phyloP scores from a whole-genome alignment of 129 eudicot genomes.

The Erigeron canadensis region DNA sequence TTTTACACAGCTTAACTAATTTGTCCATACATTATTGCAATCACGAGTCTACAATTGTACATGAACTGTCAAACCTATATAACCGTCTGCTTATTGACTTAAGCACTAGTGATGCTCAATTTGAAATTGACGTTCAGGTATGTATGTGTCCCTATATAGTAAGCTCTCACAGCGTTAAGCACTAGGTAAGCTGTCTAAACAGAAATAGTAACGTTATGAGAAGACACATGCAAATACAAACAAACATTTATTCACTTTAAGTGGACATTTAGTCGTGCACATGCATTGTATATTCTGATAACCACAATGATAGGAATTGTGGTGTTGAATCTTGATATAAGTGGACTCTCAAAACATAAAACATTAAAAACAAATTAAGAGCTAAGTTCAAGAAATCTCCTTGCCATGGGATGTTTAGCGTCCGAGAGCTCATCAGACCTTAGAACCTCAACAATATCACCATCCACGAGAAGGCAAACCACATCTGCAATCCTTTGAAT shows the following conservation, averaged over 20 bases:
- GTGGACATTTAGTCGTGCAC: background rate
- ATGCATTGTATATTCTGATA: slow-evolving; percentile 1
- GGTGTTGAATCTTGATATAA: background rate
- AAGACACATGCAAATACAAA: background rate
- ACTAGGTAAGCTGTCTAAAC: too few species aligned
- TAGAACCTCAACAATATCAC: slow-evolving; percentile 82
- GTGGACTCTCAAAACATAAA: background rate
- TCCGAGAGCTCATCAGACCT: slow-evolving; percentile 56
- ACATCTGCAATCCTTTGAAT: slow-evolving; percentile 90
- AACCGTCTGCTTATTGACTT: background rate
- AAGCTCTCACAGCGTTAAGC: too few species aligned
- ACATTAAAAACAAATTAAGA: slow-evolving; percentile 27
- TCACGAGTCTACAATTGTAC: background rate
- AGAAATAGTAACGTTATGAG: background rate
- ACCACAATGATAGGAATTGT: background rate
- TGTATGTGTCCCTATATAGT: too few species aligned
- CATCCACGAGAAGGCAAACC: slow-evolving; percentile 80
- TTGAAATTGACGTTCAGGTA: background rate
- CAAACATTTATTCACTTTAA: background rate
- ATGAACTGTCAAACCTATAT: background rate
- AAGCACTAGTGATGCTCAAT: background rate
- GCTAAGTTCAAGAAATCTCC: slow-evolving; percentile 75
- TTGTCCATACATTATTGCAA: slow-evolving; percentile 11
- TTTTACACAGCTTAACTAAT: background rate
- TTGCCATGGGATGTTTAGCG: slow-evolving; percentile 93